These are phyloP conservation scores for Mayamaea pseudoterrestris DNA, from an alignment of 108 stramenopile species.

Conservation along the genomic window DNA sequence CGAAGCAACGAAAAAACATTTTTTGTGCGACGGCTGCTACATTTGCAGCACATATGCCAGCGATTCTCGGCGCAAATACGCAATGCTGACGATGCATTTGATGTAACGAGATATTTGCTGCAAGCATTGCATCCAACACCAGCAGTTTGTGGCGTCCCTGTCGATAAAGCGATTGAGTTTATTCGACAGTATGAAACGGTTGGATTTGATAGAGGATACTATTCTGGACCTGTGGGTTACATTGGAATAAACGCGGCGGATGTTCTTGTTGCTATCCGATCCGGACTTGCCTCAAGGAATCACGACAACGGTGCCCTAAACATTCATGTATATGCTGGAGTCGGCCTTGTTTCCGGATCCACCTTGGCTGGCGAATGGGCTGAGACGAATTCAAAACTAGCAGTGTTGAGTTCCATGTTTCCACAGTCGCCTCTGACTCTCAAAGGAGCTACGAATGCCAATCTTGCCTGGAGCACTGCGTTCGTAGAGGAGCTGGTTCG, in stretches of 20 bases:
- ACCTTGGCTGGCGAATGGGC: constrained; percentile 77
- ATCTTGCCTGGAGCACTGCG: constrained; percentile 79
- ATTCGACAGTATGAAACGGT: constrained; percentile 48
- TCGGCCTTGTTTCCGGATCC: constrained; percentile 75
- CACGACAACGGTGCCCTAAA: constrained; percentile 8
- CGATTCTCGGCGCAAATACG: constrained; percentile 42
- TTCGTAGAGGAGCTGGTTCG: constrained; percentile 85
- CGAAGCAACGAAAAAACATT: constrained; percentile 16
- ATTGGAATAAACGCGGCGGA: constrained; percentile 52
- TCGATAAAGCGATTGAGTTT: constrained; percentile 32
- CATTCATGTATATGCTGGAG: constrained; percentile 68
- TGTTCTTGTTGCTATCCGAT: constrained; percentile 68
- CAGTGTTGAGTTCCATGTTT: constrained; percentile 61
- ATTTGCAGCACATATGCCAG: constrained; percentile 77
- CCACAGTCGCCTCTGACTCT: constrained; percentile 69
- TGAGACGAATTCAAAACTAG: constrained; percentile 67
- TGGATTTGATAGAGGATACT: constrained; percentile 68
- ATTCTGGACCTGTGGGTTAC: constrained; percentile 77
- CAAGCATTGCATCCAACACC: constrained; percentile 69
- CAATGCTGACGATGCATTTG: constrained; percentile 17
- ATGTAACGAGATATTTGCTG: constrained; percentile 36
- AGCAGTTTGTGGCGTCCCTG: constrained; percentile 63
- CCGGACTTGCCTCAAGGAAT: constrained; percentile 18
- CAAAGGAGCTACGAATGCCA: constrained; percentile 49
- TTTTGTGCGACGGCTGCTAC: constrained; percentile 63